These are phyloP conservation scores for Quercus tomentella DNA, from an alignment of 331 rosid species.

Conservation along the genomic window DNA sequence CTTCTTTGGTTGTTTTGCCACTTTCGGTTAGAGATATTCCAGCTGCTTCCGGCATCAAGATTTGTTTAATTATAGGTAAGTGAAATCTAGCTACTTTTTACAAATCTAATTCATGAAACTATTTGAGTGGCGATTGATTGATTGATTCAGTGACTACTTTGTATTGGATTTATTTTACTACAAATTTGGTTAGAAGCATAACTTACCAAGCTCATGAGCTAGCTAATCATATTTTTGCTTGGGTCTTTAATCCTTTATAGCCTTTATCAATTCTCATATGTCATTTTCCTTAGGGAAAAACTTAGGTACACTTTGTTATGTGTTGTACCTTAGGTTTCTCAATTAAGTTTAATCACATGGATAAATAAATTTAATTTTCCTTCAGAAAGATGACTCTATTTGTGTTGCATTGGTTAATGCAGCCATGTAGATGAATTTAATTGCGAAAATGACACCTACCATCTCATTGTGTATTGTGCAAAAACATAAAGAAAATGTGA, in stretches of 20 bases:
- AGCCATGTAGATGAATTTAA: no score
- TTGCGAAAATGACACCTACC: neutral
- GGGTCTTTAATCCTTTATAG: neutral
- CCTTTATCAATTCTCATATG: neutral
- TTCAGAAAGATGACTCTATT: no score
- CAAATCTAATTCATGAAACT: neutral
- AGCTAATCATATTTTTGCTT: neutral
- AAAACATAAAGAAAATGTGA: neutral
- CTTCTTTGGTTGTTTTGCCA: slow-evolving; percentile 82
- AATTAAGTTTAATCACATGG: no score
- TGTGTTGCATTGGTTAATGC: no score
- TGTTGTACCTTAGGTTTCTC: no score
- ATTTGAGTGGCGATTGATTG: neutral
- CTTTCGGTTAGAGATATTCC: slow-evolving; percentile 83
- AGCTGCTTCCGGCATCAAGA: slow-evolving; percentile 84
- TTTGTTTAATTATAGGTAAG: slow-evolving; percentile 68
- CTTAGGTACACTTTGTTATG: no score
- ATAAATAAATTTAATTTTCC: no score
- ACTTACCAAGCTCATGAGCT: neutral
- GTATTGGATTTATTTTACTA: neutral
- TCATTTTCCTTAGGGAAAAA: neutral
- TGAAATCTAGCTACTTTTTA: neutral
- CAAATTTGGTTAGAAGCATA: neutral
- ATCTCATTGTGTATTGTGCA: neutral
- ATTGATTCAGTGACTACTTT: neutral